Base-by-base conservation (phyloP, 805 yeast genomes). In the Tetrapisispora taiwanensis region DNA sequence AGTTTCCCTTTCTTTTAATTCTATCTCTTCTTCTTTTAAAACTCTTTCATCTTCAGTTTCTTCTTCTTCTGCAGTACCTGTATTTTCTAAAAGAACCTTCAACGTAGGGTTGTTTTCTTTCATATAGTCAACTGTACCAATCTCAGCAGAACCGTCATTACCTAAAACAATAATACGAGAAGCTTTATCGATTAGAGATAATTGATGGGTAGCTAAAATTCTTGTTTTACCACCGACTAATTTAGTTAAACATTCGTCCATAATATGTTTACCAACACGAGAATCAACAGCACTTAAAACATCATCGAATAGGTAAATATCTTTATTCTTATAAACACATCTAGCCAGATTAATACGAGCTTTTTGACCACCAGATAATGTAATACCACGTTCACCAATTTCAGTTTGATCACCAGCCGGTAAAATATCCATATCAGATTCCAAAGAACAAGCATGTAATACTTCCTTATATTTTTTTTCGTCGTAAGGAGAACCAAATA, bases 301-400 rank as follows among this genome's bases (percentile, higher is more conserved):
- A 58, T 85, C 95, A 58, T 85, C 95, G 42, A 85, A 63, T 41
- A 85, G 62, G 34, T 81, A 71, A 20, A 84, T 79, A 54, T 82
- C 87, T 17, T 74, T 73, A 24, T 78, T 70, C 13, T 80, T 76
- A 55, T 85, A 85, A 2, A 83, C 86, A 2, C 90, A 82, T 58
- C 95, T 72, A 3, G 95, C 95, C 47, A 85, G 65, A 55, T 78
- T 76, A 43, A 85, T 74, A 60, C 95, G 74, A 0, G 94, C 90
- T 67, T 85, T 85, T 60, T 85, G 95, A 42, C 95, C 95, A 45
- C 95, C 95, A n/a, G 90, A 81, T 35, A 85, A 65, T 0, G 92
- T 84, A 39, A 85, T 79, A 54, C 95, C 95, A 59, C 85, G 73
- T 59, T 85, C 95, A 48, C 95, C 95, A 52, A 85, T 83, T 59